Conservation (phyloP, 352 stramenopile genomes). For the Phytophthora pinifolia region DNA sequence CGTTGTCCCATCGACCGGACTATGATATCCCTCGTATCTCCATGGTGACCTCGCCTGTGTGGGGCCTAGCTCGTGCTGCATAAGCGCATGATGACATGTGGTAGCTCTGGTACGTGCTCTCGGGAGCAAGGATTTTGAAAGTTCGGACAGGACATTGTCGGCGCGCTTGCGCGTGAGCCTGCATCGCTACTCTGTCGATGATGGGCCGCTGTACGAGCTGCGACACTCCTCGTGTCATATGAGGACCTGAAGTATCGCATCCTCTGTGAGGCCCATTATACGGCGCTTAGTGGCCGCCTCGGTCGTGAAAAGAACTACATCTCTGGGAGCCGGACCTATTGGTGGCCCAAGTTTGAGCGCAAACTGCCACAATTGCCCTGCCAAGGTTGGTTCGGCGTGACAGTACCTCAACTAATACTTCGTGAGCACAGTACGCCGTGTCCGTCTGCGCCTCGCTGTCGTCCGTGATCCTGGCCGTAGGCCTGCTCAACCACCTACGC, state of each 20-base stretch:
- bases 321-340: constrained; percentile 4
- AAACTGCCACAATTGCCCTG: too few species aligned
- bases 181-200: not conserved
- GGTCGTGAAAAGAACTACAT: constrained; percentile 26
- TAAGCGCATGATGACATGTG: not conserved
- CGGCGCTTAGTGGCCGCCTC: constrained; percentile 2
- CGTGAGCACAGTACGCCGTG: too few species aligned
- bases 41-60: too few species aligned
- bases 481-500: too few species aligned
- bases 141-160: not conserved
- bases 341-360: constrained; percentile 23
- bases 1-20: too few species aligned
- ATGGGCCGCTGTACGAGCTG: not conserved
- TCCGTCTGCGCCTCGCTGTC: too few species aligned
- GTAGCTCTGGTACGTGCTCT: not conserved
- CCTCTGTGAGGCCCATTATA: constrained; percentile 17
- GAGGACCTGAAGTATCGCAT: constrained; percentile 26
- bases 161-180: not conserved
- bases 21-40: too few species aligned
- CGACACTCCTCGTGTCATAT: constrained; percentile 5
- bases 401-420: too few species aligned
- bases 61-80: constrained; percentile 52
- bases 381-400: too few species aligned
- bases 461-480: too few species aligned
- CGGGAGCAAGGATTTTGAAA: not conserved